Conservation (phyloP, 208 protist species). For the Herpetomonas tarakana region DNA sequence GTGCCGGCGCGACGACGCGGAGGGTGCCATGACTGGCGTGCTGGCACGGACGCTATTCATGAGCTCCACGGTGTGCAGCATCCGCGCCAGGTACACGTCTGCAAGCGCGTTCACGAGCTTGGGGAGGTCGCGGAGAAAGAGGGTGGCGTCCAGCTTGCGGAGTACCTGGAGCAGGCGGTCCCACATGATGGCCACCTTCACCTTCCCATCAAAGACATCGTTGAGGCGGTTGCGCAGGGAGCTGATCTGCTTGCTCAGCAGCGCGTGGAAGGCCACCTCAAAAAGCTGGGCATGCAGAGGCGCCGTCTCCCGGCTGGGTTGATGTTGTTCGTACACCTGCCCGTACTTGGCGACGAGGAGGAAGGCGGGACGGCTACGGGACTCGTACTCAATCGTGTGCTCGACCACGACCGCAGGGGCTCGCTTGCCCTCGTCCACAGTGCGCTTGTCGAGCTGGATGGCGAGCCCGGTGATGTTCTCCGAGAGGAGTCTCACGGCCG, state of each 20-base stretch:
- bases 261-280: conserved; percentile 46
- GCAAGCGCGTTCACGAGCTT: conserved; percentile 41
- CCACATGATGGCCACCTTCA: conserved; percentile 67
- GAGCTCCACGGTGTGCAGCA: conserved; percentile 45
- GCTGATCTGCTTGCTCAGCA: conserved; percentile 44
- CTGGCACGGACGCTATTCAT: conserved; percentile 9
- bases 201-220: conserved; percentile 36
- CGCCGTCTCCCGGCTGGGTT: conserved; percentile 11
- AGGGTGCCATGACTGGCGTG: neutral
- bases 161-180: conserved; percentile 42
- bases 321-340: conserved; percentile 18
- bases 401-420: conserved; percentile 39
- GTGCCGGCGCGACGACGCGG: neutral
- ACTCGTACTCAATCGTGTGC: conserved; percentile 49
- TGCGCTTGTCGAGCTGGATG: conserved; percentile 51
- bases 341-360: conserved; percentile 47
- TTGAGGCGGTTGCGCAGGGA: conserved; percentile 32
- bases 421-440: conserved; percentile 28
- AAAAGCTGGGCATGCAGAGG: conserved; percentile 52
- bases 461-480: conserved; percentile 65
- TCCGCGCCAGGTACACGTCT: conserved; percentile 37
- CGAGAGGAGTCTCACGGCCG: conserved; percentile 35
- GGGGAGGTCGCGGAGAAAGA: conserved; percentile 31
- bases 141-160: conserved; percentile 5
- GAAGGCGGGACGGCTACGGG: conserved; percentile 49